Conservation (phyloP, 352 stramenopile species). For the Saprolegnia diclina region DNA sequence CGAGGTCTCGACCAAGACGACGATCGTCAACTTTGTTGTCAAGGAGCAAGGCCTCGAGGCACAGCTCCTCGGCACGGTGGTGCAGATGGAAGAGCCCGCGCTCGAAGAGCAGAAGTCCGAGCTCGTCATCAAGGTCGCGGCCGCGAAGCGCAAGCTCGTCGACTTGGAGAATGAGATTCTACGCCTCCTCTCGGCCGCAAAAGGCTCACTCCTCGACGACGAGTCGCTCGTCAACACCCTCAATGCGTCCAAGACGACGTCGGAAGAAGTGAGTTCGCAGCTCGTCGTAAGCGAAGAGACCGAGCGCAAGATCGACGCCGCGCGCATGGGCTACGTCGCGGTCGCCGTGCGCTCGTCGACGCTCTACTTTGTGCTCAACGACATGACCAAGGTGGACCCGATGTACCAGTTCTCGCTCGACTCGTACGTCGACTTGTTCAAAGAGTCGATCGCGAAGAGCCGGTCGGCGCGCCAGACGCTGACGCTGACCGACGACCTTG, state of each 20-base stretch:
- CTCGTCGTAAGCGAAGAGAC: slow-evolving; percentile 92
- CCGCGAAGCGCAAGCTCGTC: slow-evolving; percentile 92
- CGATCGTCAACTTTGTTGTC: slow-evolving; percentile 95
- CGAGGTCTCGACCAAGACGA: slow-evolving; percentile 94
- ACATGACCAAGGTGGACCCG: slow-evolving; percentile 91
- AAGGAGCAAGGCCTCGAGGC: slow-evolving; percentile 93
- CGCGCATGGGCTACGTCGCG: slow-evolving; percentile 89
- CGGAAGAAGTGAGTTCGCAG: slow-evolving; percentile 90
- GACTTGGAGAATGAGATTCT: slow-evolving; percentile 96
- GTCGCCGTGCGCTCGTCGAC: slow-evolving; percentile 91
- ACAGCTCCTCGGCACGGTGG: slow-evolving; percentile 91
- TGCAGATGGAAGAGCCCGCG: slow-evolving; percentile 91
- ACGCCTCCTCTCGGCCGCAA: slow-evolving; percentile 84
- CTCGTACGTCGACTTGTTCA: slow-evolving; percentile 92
- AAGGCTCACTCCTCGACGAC: slow-evolving; percentile 92
- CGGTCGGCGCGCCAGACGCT: slow-evolving; percentile 75
- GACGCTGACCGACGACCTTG: slow-evolving; percentile 75
- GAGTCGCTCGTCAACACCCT: slow-evolving; percentile 92
- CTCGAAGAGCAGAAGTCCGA: slow-evolving; percentile 94
- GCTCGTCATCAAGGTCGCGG: slow-evolving; percentile 83
- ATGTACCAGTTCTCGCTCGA: slow-evolving; percentile 98
- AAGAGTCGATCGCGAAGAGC: slow-evolving; percentile 88
- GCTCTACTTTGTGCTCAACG: slow-evolving; percentile 94
- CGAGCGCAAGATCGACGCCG: slow-evolving; percentile 92
- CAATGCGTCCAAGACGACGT: slow-evolving; percentile 92